Base-by-base conservation (phyloP, 2,329 filamentous ascomycete species). In the Aspergillus sp. region DNA sequence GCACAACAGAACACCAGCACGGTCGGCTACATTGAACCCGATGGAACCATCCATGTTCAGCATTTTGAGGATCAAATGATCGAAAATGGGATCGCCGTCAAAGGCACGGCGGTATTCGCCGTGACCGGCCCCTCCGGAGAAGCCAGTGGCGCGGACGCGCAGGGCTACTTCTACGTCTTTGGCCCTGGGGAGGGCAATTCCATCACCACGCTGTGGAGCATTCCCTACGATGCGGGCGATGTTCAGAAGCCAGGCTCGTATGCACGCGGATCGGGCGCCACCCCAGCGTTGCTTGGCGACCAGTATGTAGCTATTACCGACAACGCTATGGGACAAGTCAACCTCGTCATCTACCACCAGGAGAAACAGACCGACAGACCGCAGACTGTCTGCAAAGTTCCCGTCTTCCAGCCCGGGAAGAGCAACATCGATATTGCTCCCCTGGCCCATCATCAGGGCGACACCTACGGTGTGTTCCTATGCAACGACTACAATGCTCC, bases 401-500 rank as follows among this genome's bases (percentile, higher is more conserved):
- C 46, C 10, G 9, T 48, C 8, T 48, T 48, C 35, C 17, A 14
- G 16, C 24, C 17, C 6, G 33, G 16, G 3, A 36, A 26, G 24
- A 48, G 46, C 36, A 42, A 48, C 20, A 24, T 48, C 14, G 46
- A 48, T 20, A 48, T 48, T 36, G 46, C 46, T 2, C 46, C 46
- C 10, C 46, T 48, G 33, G 46, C 36, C 2, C 46, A 48, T 16
- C 17, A 30, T 6, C 20, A 48, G 19, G 46, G 46, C 9, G 46
- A 42, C 46, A 30, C 17, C 14, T 42, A 42, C n/a, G 24, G 46
- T 7, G 35, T 48, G 22, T 41, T 40, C 22, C 19, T 32, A 35
- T 48, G 46, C 46, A 48, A 48, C 36, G 46, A 30, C 20, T 48
- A 48, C 19, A 48, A 48, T 30, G 20, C 46, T 14, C 46, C 46